phyloP scores from a whole-genome alignment of 2,329 filamentous ascomycete genomes.

The Paracorniculantispora psalliotae region DNA sequence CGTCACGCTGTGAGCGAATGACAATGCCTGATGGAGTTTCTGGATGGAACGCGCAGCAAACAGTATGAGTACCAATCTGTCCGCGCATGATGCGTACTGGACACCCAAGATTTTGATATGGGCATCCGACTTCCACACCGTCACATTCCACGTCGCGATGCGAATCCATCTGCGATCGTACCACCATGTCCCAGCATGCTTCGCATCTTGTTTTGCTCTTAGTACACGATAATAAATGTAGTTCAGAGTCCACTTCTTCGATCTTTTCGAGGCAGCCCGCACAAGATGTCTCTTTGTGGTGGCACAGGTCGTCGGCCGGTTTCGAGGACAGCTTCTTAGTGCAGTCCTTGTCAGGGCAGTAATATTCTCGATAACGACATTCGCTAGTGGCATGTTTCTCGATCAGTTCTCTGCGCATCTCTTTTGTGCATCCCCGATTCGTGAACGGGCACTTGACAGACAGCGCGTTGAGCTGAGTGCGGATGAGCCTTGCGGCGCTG shows the following conservation, averaged over 20 bases:
- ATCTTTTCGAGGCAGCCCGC: constrained; percentile 47
- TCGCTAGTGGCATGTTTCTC: constrained; percentile 52
- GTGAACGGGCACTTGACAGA: constrained; percentile 54
- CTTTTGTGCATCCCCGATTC: constrained; percentile 43
- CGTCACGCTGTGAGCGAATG: constrained; percentile 41
- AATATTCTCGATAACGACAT: constrained; percentile 51
- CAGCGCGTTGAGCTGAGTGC: constrained; percentile 57
- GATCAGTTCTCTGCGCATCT: constrained; percentile 49
- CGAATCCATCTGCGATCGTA: constrained; percentile 39
- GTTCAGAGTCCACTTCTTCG: constrained; percentile 38
- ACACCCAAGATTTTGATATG: constrained; percentile 33
- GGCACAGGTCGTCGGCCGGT: constrained; percentile 47
- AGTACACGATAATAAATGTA: constrained; percentile 37
- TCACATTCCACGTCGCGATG: constrained; percentile 47
- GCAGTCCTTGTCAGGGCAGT: constrained; percentile 52
- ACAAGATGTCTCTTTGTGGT: constrained; percentile 49
- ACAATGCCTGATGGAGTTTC: constrained; percentile 48
- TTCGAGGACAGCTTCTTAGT: constrained; percentile 46
- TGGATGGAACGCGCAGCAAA: constrained; percentile 46
- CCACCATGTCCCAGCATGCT: constrained; percentile 42
- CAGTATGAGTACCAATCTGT: constrained; percentile 40
- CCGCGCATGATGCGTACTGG: constrained; percentile 30
- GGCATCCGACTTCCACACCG: constrained; percentile 46
- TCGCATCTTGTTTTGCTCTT: constrained; percentile 45
- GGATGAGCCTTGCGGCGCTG: constrained; percentile 43